Base-by-base conservation (phyloP, 352 stramenopile species). In the Blastocystis sp. region DNA sequence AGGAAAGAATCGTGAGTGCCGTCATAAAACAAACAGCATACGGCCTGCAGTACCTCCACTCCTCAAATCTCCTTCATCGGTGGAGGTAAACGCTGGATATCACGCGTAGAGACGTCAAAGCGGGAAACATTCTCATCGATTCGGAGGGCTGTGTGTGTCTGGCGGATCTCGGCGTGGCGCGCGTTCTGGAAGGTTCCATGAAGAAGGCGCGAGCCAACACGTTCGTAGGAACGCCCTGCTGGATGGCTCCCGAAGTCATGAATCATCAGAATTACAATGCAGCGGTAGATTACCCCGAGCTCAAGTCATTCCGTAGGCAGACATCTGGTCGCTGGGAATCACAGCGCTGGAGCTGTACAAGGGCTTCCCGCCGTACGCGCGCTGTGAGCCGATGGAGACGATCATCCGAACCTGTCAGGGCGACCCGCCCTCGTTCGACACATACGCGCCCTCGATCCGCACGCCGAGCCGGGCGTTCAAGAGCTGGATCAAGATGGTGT, bases 241-340 rank as follows among this genome's bases (percentile, higher is more conserved):
- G 79, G 79, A 89, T 89, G 79, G 79, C 79, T 2, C 79, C 79
- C 55, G 79, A 89, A 45, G 79, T 89, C 16, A 66, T 89, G 33
- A 41, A 37, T 21, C 74, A 63, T 2, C 24, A 62, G 1, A 31
- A 50, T 24, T 85, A 85, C 74, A 85, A 85, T 67, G 37, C 74
- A 3, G 31, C 74, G 19, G 74, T 85, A 41, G 13, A 26, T 2
- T 37, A 10, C 21, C 4, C 3, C 12, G 29, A 24, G 16, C 16
- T 0, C 26, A 3, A 6, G 6, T 65, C 29, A 41, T 16, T n/a
- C 9, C 4, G 24, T 77, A 89, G 79, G 79, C 67, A 29, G 79
- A 89, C 37, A 45, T 89, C 29, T 89, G 79, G 79, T 89, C 79
- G 31, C 50, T 89, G n/a, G 79, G 79, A 65, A 89, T 89, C 63